Base-by-base conservation (phyloP, 768 basidiomycete species). In the Pholiota microspora region DNA sequence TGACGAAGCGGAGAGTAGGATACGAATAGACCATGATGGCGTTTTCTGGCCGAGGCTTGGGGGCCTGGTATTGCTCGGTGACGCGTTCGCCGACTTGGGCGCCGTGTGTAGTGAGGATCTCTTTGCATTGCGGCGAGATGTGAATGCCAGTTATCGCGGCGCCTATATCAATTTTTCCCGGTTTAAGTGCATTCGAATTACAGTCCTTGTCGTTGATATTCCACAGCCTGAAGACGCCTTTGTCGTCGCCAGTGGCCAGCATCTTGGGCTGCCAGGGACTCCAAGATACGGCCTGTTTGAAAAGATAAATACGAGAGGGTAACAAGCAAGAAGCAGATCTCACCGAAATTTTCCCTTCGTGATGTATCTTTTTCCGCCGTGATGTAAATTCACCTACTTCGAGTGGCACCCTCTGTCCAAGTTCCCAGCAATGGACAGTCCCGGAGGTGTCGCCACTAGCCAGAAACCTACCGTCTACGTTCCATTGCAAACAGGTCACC, bases 91-190 rank as follows among this genome's bases (percentile, higher is more conserved):
- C 51, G 40, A 57, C 40, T 34, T 47, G 34, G 47, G 66, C 66
- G 53, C 71, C 91, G 61, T 94, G 90, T 2, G 91, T 89, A 38
- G 84, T 89, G n/a, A 96, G 70, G 31, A 97, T 70, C 63, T 96
- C 94, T 59, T 91, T 92, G 63, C 85, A 85, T 57, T 92, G 87
- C 3, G 85, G 82, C 13, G 91, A 89, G 66, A 84, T 92, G 50
- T 87, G 77, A 9, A 92, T 68, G 5, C 84, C 83, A 5, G 86
- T 87, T 49, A 94, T 81, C 55, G 83, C 81, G 8, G 85, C 80
- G 23, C 73, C 75, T 15, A 77, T 70, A 34, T 81, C 78, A n/a
- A 81, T 59, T 50, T 71, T 74, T 7, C 74, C 73, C 0, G 79
- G 77, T 4, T 63, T 68, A 15, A 71, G 53, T 62, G 75, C 62